Base-by-base conservation (phyloP, 352 stramenopile species). In the Hyaloperonospora brassicae region DNA sequence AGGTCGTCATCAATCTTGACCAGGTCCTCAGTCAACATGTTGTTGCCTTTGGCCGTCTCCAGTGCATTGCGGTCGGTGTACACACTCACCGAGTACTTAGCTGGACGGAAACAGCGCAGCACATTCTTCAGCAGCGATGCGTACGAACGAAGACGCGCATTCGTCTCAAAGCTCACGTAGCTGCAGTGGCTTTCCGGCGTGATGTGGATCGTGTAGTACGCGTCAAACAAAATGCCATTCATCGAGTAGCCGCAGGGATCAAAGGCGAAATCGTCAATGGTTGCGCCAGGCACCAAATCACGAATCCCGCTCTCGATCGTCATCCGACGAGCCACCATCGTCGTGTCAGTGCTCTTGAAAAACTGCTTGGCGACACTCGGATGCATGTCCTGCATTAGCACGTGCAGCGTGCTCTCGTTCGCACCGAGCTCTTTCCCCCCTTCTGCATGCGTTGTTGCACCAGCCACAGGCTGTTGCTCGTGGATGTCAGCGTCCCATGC, bases 161-260 rank as follows among this genome's bases (percentile, higher is more conserved):
- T 99, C 30, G 96, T 99, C 84, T 99, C 97, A 66, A 99, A 99
- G 68, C 83, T 97, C 42, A 96, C 96, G 72, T 97, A 98, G 72
- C 79, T 96, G 66, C 92, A 99, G 51, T 97, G 81, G 54, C 78
- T 86, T 74, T 99, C 96, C 9, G 97, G 97, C 47, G 97, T 99
- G 64, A 94, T 89, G 76, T 99, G 97, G 64, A 99, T 98, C 43
- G 97, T 99, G 59, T 96, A 98, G 80, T 99, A 99, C 7, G 93
- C 95, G 51, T 96, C 88, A 56, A 97, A 97, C 12, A 98, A 69
- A 59, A 99, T 97, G 55, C 95, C 96, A 84, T 99, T 99, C 96
- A 99, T 99, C 42, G 86, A 96, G 76, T 96, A 96, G 21, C 97
- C 97, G 73, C 97, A 99, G 21, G 97, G 97, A 55, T 98, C 95